Evolutionary conservation across 768 basidiomycete genomes (phyloP).

Genomic region (Tylopilus rubrobrunneus): DNA sequence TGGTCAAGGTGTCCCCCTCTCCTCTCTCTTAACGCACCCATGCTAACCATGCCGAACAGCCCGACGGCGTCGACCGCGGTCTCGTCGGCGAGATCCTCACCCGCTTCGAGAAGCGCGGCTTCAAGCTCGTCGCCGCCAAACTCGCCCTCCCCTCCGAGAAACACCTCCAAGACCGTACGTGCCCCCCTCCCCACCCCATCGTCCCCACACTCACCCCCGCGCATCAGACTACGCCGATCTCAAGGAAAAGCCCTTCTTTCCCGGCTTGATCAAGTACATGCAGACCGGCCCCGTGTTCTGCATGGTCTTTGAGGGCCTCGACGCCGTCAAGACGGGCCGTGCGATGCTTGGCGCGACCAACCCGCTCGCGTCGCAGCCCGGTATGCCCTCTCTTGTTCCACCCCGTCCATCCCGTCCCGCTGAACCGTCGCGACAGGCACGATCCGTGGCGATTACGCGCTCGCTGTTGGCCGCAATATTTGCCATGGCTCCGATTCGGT

Average conservation of each 20-base stretch:
- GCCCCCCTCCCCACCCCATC: neutral
- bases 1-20: constrained; percentile 78
- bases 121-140: constrained; percentile 95
- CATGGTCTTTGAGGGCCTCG: constrained; percentile 94
- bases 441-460: constrained; percentile 93
- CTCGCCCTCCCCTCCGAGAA: constrained; percentile 72
- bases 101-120: constrained; percentile 97
- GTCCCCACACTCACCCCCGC: neutral
- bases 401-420: neutral
- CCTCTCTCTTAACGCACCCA: too few relatives aligned
- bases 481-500: constrained; percentile 90
- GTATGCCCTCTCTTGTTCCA: constrained; percentile 38
- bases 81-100: constrained; percentile 94
- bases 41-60: constrained; percentile 44
- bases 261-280: constrained; percentile 95
- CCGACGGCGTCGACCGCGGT: constrained; percentile 97
- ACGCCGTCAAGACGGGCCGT: constrained; percentile 94
- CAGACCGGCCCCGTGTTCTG: constrained; percentile 91
- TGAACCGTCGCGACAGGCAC: constrained; percentile 51
- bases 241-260: constrained; percentile 93
- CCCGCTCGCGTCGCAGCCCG: constrained; percentile 85
- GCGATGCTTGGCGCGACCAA: constrained; percentile 96
- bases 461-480: constrained; percentile 93
- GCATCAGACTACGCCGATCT: constrained; percentile 90
- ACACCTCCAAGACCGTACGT: constrained; percentile 86